Percentiles rank a stretch among this genome's conserved stretches.
Conservation (phyloP, 2,329 filamentous ascomycete species). For the Nigrospora sphaerica region DNA sequence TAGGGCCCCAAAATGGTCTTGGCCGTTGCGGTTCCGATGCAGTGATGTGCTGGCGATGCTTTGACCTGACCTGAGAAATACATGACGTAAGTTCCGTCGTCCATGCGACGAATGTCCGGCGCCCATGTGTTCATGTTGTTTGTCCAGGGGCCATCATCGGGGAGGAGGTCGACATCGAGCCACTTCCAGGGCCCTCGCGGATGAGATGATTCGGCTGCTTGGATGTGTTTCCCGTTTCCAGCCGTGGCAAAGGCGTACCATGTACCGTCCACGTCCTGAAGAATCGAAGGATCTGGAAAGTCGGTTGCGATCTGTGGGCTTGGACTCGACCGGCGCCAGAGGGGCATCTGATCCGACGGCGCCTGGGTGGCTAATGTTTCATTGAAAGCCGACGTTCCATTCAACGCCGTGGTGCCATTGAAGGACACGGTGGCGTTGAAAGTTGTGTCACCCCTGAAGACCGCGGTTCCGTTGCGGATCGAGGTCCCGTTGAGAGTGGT, state of each 20-base stretch:
- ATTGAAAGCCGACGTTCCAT: no score
- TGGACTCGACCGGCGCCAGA: no score
- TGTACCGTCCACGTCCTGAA: conserved; percentile 35
- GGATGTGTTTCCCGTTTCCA: conserved; percentile 41
- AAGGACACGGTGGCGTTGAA: no score
- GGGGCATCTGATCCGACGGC: no score
- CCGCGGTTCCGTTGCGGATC: no score
- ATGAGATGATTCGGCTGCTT: conserved; percentile 42
- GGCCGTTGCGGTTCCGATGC: conserved; percentile 50
- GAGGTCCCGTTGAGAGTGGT: no score
- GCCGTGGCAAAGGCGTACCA: conserved; percentile 55
- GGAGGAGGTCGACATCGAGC: conserved; percentile 47
- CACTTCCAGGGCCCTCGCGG: conserved; percentile 40
- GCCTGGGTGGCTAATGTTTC: no score
- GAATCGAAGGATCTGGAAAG: conserved; percentile 49
- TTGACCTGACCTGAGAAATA: conserved; percentile 49
- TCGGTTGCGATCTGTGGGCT: conserved; percentile 26
- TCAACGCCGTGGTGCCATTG: no score
- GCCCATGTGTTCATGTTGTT: conserved; percentile 50
- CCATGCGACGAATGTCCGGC: conserved; percentile 48
- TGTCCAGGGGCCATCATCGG: conserved; percentile 44
- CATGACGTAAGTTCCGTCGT: conserved; percentile 47
- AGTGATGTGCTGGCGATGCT: conserved; percentile 36
- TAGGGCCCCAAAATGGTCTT: conserved; percentile 44
- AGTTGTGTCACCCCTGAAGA: no score